phyloP scores from a whole-genome alignment of 768 basidiomycete species.

The Mycena leptocephala region DNA sequence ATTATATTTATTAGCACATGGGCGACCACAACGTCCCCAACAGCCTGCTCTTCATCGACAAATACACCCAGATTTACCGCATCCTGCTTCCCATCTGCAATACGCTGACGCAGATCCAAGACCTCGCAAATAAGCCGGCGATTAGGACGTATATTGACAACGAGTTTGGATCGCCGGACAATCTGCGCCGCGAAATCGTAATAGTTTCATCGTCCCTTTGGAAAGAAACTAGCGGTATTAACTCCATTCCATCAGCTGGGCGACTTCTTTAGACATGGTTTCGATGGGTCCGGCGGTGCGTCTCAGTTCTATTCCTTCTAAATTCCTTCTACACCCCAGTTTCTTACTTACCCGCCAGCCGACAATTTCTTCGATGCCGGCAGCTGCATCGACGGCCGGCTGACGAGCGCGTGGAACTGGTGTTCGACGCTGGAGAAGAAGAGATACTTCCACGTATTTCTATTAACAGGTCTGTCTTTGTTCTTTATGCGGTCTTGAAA shows the following conservation, averaged over 20 bases:
- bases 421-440: conserved; percentile 91
- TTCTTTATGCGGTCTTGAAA: neutral
- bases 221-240: too few relatives aligned
- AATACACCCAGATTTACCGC: conserved; percentile 93
- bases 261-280: conserved; percentile 92
- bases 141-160: conserved; percentile 83
- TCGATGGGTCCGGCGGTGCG: conserved; percentile 83
- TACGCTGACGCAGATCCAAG: conserved; percentile 80
- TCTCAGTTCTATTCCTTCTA: neutral
- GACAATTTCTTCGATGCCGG: conserved; percentile 94
- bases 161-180: conserved; percentile 86
- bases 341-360: conserved; percentile 53
- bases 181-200: conserved; percentile 79
- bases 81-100: conserved; percentile 92
- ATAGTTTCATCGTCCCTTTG: too few relatives aligned
- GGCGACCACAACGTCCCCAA: conserved; percentile 91
- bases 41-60: conserved; percentile 92
- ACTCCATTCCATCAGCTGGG: too few relatives aligned
- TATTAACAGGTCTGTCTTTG: conserved; percentile 78
- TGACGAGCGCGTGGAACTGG: conserved; percentile 96
- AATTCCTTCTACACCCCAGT: neutral
- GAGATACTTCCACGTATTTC: conserved; percentile 84
- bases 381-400: conserved; percentile 86
- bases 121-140: conserved; percentile 78
- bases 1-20: conserved; percentile 68